Conservation (phyloP, 75 land plant genomes). For the Picea glauca region DNA sequence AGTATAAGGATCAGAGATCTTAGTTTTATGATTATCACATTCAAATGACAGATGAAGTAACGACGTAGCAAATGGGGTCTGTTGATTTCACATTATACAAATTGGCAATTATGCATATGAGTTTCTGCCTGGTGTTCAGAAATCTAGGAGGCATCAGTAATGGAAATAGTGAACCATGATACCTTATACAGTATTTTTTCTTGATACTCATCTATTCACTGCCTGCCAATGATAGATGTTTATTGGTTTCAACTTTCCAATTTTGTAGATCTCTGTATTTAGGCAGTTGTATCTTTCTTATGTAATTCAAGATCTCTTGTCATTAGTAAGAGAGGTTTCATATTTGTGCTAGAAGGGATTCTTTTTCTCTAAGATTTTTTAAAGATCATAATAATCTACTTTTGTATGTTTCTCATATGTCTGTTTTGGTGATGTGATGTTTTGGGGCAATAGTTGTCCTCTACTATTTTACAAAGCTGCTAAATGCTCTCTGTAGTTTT, state of each 20-base stretch:
- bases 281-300: too few relatives aligned
- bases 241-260: neutral
- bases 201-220: neutral
- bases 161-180: neutral
- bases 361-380: too few relatives aligned
- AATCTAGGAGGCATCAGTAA: neutral
- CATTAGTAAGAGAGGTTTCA: too few relatives aligned
- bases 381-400: neutral
- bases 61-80: neutral
- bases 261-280: too few relatives aligned
- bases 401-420: neutral
- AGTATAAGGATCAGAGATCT: neutral
- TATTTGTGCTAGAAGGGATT: too few relatives aligned
- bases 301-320: too few relatives aligned
- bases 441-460: neutral
- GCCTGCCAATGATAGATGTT: neutral
- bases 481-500: neutral
- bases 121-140: neutral
- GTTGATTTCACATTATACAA: neutral
- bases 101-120: neutral
- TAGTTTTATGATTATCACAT: constrained; percentile 2
- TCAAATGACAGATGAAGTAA: neutral
- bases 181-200: neutral
- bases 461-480: neutral
- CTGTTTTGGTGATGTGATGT: neutral